Percentiles rank a stretch among this genome's conserved stretches.
Evolutionary conservation across 257 asterid genomes (phyloP).

Genomic region (Fraxinus excelsior): DNA sequence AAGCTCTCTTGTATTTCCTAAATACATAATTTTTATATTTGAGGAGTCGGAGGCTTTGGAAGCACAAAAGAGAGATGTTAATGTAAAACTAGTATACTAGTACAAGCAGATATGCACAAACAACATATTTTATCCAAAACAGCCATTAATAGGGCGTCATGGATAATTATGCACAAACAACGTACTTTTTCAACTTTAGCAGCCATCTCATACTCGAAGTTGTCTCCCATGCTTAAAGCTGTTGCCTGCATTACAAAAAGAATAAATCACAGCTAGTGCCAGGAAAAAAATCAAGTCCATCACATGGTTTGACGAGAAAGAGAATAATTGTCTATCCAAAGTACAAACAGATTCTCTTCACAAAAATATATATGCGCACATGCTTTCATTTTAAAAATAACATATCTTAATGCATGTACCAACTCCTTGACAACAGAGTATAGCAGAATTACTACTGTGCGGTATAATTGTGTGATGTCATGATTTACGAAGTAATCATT

Average conservation of each 20-base stretch:
- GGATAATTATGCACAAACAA: constrained; percentile 19
- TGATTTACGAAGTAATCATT: not conserved
- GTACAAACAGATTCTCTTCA: not conserved
- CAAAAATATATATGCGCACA: not conserved
- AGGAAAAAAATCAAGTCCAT: constrained; percentile 14
- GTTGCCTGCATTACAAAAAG: constrained; percentile 50
- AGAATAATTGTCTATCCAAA: not conserved
- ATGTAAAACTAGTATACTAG: not conserved
- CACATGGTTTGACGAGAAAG: not conserved
- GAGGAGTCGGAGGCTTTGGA: constrained; percentile 10
- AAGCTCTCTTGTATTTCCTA: not conserved
- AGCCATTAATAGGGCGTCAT: constrained; percentile 41
- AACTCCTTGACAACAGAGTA: not conserved
- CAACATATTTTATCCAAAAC: constrained; percentile 70
- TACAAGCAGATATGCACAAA: constrained; percentile 21
- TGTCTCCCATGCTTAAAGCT: constrained; percentile 90
- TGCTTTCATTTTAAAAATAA: not conserved
- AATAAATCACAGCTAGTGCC: constrained; percentile 8
- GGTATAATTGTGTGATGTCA: too few relatives aligned
- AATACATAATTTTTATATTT: constrained; percentile 3
- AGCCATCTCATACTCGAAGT: constrained; percentile 77
- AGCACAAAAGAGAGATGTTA: not conserved
- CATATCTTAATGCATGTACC: not conserved
- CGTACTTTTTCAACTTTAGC: constrained; percentile 87
- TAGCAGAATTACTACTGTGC: too few relatives aligned